Base-by-base conservation (phyloP, 495 filamentous ascomycete genomes). In the Rostrohypoxylon terebratum region DNA sequence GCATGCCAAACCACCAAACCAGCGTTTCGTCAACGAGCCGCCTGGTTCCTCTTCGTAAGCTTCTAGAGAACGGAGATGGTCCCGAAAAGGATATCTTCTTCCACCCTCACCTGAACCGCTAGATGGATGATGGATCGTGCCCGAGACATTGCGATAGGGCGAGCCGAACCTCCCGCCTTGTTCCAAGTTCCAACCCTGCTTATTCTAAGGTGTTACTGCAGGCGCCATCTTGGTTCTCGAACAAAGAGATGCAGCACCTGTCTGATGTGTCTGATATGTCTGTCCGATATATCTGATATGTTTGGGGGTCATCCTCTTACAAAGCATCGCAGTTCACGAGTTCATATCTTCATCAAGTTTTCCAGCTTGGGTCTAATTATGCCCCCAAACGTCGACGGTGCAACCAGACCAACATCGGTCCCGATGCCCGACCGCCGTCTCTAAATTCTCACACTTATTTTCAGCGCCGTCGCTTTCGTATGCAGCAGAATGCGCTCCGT, bases 191-290 rank as follows among this genome's bases (percentile, higher is more conserved):
- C 18, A 59, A 69, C n/a, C 60, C 25, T 66, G 66, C 69, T 59
- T 69, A 48, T 58, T 14, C 23, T 16, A 45, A 45, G 54, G 71
- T 73, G 57, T 66, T 58, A 69, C 71, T 50, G 55, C 65, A 69
- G 38, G 50, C 66, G 60, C 71, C 71, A 73, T 69, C 58, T 51
- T 57, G 55, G 54, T 65, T 73, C 62, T 60, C 44, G 70, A 73
- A 73, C 70, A 69, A 69, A 53, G 45, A 31, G 48, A 61, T 31
- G 38, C 47, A 34, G 20, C 31, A 25, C 10, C 53, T 38, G 14
- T 36, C 31, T 31, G 36, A 59, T 48, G 18, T 28, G 48, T 64
- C 8, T 45, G 34, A n/a, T 55, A 47, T 61, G 38, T n/a, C 28
- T 28, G 38, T n/a, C 28, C 6, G 28, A 5, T 28, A 28, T 28